phyloP scores from a whole-genome alignment of 139 green algal species.

The Spirogloea muscicola region DNA sequence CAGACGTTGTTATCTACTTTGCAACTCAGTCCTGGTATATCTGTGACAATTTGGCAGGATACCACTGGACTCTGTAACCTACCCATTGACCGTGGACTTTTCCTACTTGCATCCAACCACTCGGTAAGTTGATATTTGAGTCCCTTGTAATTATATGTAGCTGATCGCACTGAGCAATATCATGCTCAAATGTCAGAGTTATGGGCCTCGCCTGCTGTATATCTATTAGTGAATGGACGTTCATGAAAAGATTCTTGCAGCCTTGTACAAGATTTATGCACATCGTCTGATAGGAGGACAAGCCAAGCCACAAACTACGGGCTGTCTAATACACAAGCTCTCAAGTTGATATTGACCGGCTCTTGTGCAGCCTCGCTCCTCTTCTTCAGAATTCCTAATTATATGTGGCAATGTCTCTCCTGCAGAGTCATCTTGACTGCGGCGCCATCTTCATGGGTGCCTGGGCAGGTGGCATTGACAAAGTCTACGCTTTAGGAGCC shows the following conservation, averaged over 20 bases:
- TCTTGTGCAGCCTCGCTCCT: constrained; percentile 16
- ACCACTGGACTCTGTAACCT: neutral
- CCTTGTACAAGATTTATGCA: constrained; percentile 10
- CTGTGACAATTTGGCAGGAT: too few species aligned
- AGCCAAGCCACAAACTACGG: too few species aligned
- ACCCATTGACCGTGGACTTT: neutral
- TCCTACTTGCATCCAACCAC: constrained; percentile 34
- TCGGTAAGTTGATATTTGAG: constrained; percentile 12
- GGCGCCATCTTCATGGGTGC: constrained; percentile 23
- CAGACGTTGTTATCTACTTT: too few species aligned
- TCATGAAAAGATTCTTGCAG: too few species aligned
- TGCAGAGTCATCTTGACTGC: constrained; percentile 41
- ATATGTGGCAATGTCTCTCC: neutral
- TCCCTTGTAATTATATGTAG: neutral
- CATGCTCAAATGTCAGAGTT: constrained; percentile 15
- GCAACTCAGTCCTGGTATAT: too few species aligned
- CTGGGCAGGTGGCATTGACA: constrained; percentile 6
- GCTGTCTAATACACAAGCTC: neutral
- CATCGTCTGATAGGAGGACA: too few species aligned
- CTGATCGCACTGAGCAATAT: neutral
- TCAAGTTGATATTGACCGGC: too few species aligned
- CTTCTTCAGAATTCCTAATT: neutral
- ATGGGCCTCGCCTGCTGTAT: neutral
- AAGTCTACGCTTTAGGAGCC: constrained; percentile 39
- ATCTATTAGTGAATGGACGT: too few species aligned